These are phyloP conservation scores for Juglanconis juglandina DNA, from an alignment of 2,329 filamentous ascomycete species.

Conservation along the genomic window DNA sequence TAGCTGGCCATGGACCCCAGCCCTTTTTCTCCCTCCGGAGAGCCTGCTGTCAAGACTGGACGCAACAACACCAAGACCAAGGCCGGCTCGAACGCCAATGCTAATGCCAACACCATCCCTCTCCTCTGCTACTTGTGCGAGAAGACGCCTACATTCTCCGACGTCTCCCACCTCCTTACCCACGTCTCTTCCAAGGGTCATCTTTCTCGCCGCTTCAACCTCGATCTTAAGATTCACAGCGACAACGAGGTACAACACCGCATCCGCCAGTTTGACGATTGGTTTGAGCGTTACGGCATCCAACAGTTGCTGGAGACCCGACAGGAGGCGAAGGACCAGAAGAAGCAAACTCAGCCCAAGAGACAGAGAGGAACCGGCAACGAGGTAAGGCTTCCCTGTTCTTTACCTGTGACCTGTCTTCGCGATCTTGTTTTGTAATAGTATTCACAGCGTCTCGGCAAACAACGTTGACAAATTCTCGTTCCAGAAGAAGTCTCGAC, in stretches of 20 bases:
- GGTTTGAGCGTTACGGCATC: constrained; percentile 72
- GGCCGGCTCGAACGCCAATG: not conserved
- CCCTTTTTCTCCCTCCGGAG: not conserved
- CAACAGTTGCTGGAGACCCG: constrained; percentile 73
- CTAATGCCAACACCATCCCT: constrained; percentile 45
- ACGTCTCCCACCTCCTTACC: constrained; percentile 86
- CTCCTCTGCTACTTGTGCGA: constrained; percentile 82
- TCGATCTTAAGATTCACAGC: constrained; percentile 61
- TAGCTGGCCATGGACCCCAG: constrained; percentile 9
- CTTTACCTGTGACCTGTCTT: not conserved
- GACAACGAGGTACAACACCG: constrained; percentile 59
- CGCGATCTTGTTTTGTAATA: not conserved
- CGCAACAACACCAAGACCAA: not conserved
- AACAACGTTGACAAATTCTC: not conserved
- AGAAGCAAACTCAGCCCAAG: constrained; percentile 27
- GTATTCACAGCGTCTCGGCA: not conserved
- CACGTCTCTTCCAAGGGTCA: constrained; percentile 94
- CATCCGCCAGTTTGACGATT: constrained; percentile 68
- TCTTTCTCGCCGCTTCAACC: constrained; percentile 76
- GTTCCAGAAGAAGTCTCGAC: constrained; percentile 1
- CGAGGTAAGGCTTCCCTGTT: not conserved
- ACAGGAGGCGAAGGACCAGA: constrained; percentile 71
- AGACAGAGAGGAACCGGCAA: not conserved
- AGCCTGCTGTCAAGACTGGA: not conserved
- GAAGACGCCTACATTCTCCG: constrained; percentile 76